These are phyloP conservation scores for Sarcomyxa edulis DNA, from an alignment of 768 basidiomycete species.

Conservation along the genomic window DNA sequence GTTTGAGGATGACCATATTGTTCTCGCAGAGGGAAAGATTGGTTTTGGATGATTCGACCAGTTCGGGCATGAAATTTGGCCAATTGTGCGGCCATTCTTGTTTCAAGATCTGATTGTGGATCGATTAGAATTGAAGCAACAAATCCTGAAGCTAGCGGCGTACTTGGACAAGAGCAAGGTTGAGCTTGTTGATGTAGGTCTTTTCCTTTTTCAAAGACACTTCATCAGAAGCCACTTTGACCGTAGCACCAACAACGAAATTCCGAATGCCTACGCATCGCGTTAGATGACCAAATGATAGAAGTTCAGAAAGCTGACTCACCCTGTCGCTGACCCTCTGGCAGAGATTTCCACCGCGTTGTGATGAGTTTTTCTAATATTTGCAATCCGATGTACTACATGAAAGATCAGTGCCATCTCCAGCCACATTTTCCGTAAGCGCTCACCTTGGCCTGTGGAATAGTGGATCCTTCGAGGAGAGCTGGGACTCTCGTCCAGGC, in stretches of 20 bases:
- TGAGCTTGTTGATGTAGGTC: constrained; percentile 93
- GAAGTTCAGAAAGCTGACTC: constrained; percentile 5
- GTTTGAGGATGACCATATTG: constrained; percentile 97
- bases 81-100: constrained; percentile 99
- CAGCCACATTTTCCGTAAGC: no score
- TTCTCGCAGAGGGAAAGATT: constrained; percentile 97
- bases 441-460: constrained; percentile 79
- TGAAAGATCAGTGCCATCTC: constrained; percentile 5
- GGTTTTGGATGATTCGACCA: constrained; percentile 95
- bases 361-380: constrained; percentile 94
- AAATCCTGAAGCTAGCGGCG: constrained; percentile 15
- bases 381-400: constrained; percentile 91
- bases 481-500: constrained; percentile 97
- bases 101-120: constrained; percentile 77
- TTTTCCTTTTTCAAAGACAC: constrained; percentile 84
- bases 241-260: constrained; percentile 90
- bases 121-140: constrained; percentile 7
- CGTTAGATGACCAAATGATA: constrained; percentile 4
- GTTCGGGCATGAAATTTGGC: constrained; percentile 96
- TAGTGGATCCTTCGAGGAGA: constrained; percentile 80
- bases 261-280: constrained; percentile 77
- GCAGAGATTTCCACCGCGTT: constrained; percentile 94
- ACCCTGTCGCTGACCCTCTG: constrained; percentile 92
- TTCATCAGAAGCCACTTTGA: constrained; percentile 93
- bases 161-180: constrained; percentile 92